phyloP scores from a whole-genome alignment of 2,329 filamentous ascomycete species.

The Trichoderma brevicompactum region DNA sequence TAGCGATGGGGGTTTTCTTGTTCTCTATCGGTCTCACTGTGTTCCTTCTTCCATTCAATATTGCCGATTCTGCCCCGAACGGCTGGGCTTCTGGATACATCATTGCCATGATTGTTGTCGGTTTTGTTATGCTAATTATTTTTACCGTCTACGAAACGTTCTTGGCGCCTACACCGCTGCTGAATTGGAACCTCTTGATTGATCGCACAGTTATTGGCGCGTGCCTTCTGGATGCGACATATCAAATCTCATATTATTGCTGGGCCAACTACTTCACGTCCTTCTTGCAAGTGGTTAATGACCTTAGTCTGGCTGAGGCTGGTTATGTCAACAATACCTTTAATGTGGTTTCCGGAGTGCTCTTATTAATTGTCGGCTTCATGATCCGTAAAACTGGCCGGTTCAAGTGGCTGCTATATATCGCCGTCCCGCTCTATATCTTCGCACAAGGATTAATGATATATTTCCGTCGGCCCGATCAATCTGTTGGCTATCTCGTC shows the following conservation, averaged over 20 bases:
- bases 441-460: conserved; percentile 51
- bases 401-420: conserved; percentile 53
- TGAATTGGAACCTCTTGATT: conserved; percentile 56
- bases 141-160: conserved; percentile 63
- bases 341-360: conserved; percentile 55
- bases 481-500: conserved; percentile 53
- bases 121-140: conserved; percentile 59
- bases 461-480: conserved; percentile 44
- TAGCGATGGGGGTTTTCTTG: conserved; percentile 58
- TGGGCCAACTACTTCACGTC: conserved; percentile 61
- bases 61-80: conserved; percentile 52
- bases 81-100: conserved; percentile 59
- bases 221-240: conserved; percentile 50
- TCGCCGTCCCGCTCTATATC: conserved; percentile 58
- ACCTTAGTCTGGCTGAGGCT: conserved; percentile 48
- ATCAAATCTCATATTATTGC: conserved; percentile 56
- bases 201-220: conserved; percentile 58
- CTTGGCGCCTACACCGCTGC: conserved; percentile 60
- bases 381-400: conserved; percentile 51
- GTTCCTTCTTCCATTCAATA: conserved; percentile 68
- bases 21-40: conserved; percentile 61
- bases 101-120: conserved; percentile 65
- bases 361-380: conserved; percentile 54
- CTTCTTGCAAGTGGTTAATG: conserved; percentile 58
- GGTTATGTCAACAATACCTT: conserved; percentile 56